A percentile compares a stretch with the other conserved stretches of the same genome.
phyloP scores from a whole-genome alignment of 148 eudicot genomes.

The Rhododendron simsii region DNA sequence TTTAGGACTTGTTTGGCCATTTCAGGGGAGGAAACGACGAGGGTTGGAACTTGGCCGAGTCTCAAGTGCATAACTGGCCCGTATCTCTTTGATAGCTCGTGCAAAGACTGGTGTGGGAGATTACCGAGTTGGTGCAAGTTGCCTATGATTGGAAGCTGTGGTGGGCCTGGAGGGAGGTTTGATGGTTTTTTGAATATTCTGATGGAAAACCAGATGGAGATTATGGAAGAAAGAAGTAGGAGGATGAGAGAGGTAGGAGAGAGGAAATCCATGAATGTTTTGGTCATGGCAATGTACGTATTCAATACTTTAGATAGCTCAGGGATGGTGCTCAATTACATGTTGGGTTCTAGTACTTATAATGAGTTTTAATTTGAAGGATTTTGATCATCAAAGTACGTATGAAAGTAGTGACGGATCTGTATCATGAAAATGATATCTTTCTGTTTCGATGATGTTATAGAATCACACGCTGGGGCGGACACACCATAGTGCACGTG shows the following conservation, averaged over 20 bases:
- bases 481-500: too few species aligned
- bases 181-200: background rate
- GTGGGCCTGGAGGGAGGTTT: slow-evolving; percentile 1
- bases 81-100: background rate
- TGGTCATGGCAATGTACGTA: background rate
- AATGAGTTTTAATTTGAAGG: too few species aligned
- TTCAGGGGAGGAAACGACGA: slow-evolving; percentile 2
- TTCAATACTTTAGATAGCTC: background rate
- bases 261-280: background rate
- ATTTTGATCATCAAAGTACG: background rate
- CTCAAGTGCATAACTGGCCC: slow-evolving; percentile 4
- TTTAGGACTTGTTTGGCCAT: slow-evolving; percentile 10
- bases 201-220: background rate
- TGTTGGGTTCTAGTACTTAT: background rate
- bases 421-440: background rate
- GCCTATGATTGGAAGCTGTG: background rate
- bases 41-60: background rate
- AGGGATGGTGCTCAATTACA: background rate
- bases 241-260: background rate
- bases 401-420: background rate
- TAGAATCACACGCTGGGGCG: too few species aligned
- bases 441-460: too few species aligned
- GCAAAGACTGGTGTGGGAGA: background rate
- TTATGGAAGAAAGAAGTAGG: background rate
- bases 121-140: background rate